Percentiles rank a stretch among this genome's conserved stretches.
Conservation (phyloP, 2,329 filamentous ascomycete genomes). For the Fusarium graminum region DNA sequence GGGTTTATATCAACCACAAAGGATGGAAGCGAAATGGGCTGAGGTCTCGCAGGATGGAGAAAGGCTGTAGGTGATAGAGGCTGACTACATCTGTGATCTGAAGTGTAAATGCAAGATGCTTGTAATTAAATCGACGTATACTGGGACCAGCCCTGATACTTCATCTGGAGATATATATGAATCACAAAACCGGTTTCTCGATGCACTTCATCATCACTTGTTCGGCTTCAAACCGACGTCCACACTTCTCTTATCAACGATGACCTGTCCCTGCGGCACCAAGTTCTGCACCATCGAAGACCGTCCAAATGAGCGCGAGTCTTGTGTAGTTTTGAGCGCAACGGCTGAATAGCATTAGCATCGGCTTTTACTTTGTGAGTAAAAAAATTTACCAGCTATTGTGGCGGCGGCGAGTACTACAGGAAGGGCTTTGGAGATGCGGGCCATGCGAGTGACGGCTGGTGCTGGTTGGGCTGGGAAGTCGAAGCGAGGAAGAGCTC, state of each 20-base stretch:
- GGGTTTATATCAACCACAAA: background rate
- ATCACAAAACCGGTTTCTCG: slow-evolving; percentile 5
- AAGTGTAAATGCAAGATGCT: no score
- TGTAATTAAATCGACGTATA: background rate
- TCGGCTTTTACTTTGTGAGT: accelerated
- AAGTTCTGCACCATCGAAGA: slow-evolving; percentile 8
- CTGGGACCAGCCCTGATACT: slow-evolving; percentile 27
- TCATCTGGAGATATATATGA: background rate
- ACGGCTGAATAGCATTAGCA: slow-evolving; percentile 19
- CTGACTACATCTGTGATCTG: no score
- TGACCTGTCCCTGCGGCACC: slow-evolving; percentile 20
- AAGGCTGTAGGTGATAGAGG: no score
- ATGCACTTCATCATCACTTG: slow-evolving; percentile 7
- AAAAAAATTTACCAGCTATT: slow-evolving; percentile 16
- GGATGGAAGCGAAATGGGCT: background rate
- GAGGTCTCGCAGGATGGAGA: background rate
- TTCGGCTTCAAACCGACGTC: slow-evolving; percentile 7
- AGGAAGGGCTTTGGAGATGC: slow-evolving; percentile 33
- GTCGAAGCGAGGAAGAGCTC: slow-evolving; percentile 42
- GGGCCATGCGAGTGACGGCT: slow-evolving; percentile 35
- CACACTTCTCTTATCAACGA: slow-evolving; percentile 6
- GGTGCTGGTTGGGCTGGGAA: slow-evolving; percentile 29
- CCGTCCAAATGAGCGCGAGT: slow-evolving; percentile 5
- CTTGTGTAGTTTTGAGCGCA: slow-evolving; percentile 31
- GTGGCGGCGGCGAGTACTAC: slow-evolving; percentile 26